Evolutionary conservation across 148 eudicot species (phyloP).

Genomic region (Gaultheria prostrata): DNA sequence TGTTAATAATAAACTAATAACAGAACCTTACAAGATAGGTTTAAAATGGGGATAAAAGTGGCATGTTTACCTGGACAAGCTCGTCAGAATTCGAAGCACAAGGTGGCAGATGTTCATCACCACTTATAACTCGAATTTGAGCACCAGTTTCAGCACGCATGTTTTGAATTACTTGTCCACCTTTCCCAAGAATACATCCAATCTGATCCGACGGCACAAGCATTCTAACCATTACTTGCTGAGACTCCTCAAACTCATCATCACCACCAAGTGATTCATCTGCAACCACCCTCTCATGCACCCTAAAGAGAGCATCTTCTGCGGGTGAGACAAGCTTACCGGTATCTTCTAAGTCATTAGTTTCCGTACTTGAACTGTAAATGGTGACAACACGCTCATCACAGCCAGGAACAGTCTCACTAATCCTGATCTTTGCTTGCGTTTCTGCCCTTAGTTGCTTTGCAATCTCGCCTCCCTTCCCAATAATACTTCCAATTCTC

Average conservation of each 20-base stretch:
- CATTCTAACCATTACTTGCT: conserved; percentile 58
- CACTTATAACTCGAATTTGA: conserved; percentile 69
- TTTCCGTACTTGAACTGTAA: conserved; percentile 73
- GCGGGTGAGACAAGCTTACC: conserved; percentile 62
- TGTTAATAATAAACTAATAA: neutral
- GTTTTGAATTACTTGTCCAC: conserved; percentile 78
- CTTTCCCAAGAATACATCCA: conserved; percentile 94
- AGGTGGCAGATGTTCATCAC: conserved; percentile 75
- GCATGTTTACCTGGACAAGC: conserved; percentile 67
- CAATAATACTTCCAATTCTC: conserved; percentile 91
- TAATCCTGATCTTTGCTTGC: conserved; percentile 71
- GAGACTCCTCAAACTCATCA: conserved; percentile 57
- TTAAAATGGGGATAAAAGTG: neutral
- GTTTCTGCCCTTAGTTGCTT: conserved; percentile 79
- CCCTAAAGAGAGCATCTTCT: conserved; percentile 82
- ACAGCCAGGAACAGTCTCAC: conserved; percentile 80
- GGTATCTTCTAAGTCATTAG: conserved; percentile 53
- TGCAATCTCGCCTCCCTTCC: conserved; percentile 90
- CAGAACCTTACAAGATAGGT: neutral
- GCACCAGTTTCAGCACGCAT: conserved; percentile 82
- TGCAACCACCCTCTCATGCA: conserved; percentile 76
- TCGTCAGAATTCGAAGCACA: conserved; percentile 87
- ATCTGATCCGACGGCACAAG: conserved; percentile 94
- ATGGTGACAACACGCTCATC: conserved; percentile 82
- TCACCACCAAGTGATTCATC: conserved; percentile 57